Evolutionary conservation across 805 yeast genomes (phyloP), one percentile per base, ranked within the genome.

Genomic region (Metschnikowia amazonensis): DNA sequence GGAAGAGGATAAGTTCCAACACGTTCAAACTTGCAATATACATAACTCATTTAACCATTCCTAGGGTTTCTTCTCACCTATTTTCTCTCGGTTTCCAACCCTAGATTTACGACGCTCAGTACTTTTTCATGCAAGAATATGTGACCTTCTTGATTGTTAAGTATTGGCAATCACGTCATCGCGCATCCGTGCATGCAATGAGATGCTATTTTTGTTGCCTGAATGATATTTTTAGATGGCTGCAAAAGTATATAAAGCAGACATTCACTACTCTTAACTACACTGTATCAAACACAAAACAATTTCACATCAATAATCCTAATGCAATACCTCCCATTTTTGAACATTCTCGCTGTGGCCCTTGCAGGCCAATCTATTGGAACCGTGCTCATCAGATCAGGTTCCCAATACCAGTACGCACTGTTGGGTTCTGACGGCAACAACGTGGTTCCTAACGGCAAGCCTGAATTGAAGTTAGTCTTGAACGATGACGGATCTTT

Each of bases 401-500:
- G 35, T n/a, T 32, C 35, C 14, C 23, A 32, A 13, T 32, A 32
- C 35, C 35, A 32, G 11, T 32, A 32, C 14, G 35, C 35, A n/a
- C 35, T 18, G 35, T 32, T 32, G 35, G 35, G 35, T 18, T 13
- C 35, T 4, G 35, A 32, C 8, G 35, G 35, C n/a, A 16, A 32
- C 23, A 32, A 32, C 16, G 35, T 32, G 8, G 35, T 32, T 11
- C 35, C 35, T 13, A 32, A 32, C 23, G 35, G 35, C 5, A 32
- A 32, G 14, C n/a, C 35, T 3, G 35, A 6, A 6, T 32, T 32
- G 35, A 18, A 47, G 17, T 56, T 60, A 43, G 58, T 53, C 13
- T 56, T 60, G 51, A 57, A 56, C 41, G 55, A 56, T 31, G 64
- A 63, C 44, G 52, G 52, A 17, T 34, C 63, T 18, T 60, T 62